A percentile compares a stretch with the other conserved stretches of the same genome.
phyloP scores from a whole-genome alignment of 352 stramenopile species.

The Aphanomyces cochlioides region DNA sequence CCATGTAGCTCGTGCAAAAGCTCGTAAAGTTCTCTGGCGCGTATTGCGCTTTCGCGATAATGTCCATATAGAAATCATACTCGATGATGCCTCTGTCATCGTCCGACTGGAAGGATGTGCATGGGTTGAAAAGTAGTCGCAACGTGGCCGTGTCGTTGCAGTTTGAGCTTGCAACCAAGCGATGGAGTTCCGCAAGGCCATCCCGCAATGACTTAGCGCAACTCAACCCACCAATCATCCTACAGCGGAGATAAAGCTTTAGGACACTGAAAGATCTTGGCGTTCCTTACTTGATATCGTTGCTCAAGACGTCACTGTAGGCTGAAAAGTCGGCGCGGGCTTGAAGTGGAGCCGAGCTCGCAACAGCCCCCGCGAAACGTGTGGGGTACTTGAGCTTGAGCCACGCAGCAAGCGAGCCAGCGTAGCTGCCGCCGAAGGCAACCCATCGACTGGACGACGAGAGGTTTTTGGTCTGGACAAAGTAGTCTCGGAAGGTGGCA shows the following conservation, averaged over 20 bases:
- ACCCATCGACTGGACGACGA: slow-evolving; percentile 54
- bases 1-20: too few species aligned
- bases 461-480: slow-evolving; percentile 32
- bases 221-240: slow-evolving; percentile 33
- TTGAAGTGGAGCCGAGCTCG: slow-evolving; percentile 67
- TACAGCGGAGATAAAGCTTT: slow-evolving; percentile 28
- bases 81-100: too few species aligned
- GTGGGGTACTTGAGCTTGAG: slow-evolving; percentile 36
- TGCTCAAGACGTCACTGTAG: slow-evolving; percentile 73
- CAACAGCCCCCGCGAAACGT: neutral
- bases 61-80: too few species aligned
- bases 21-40: too few species aligned
- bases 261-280: slow-evolving; percentile 31
- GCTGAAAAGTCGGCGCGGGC: slow-evolving; percentile 61
- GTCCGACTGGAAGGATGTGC: too few species aligned
- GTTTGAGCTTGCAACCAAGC: too few species aligned
- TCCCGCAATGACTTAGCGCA: too few species aligned
- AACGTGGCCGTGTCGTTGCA: too few species aligned
- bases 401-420: slow-evolving; percentile 74
- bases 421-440: slow-evolving; percentile 76
- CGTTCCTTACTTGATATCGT: slow-evolving; percentile 40
- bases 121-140: too few species aligned
- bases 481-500: slow-evolving; percentile 63
- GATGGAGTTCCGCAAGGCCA: too few species aligned
- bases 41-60: too few species aligned